Evolutionary conservation across 169 alveolate species (phyloP).

Genomic region (Eimeria sp.): DNA sequence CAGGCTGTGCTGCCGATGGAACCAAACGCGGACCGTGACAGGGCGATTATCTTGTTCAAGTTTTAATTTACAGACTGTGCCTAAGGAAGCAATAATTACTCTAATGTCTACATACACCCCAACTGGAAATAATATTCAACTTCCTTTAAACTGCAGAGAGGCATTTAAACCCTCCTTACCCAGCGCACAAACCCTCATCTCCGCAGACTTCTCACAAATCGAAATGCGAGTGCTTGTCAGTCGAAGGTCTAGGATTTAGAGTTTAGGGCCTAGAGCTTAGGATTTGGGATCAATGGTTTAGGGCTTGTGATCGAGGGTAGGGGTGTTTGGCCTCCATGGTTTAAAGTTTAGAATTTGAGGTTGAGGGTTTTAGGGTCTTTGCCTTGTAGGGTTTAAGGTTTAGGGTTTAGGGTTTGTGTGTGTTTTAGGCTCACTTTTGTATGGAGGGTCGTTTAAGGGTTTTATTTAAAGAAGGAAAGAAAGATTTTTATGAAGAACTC

Average conservation of each 20-base stretch:
- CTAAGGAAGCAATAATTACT: slow-evolving; percentile 8
- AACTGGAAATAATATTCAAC: background rate
- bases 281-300: slow-evolving; percentile 2
- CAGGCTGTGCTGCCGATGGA: slow-evolving; percentile 83
- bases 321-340: background rate
- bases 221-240: slow-evolving; percentile 79
- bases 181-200: slow-evolving; percentile 36
- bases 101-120: background rate
- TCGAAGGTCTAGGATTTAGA: background rate
- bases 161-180: slow-evolving; percentile 67
- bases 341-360: background rate
- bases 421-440: slow-evolving; percentile 71
- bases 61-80: slow-evolving; percentile 88
- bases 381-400: slow-evolving; percentile 13
- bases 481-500: slow-evolving; percentile 78
- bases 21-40: slow-evolving; percentile 88
- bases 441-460: background rate
- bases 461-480: background rate
- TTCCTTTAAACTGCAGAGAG: slow-evolving; percentile 59
- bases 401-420: slow-evolving; percentile 25
- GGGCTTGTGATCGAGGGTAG: background rate
- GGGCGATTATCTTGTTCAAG: slow-evolving; percentile 88
- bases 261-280: slow-evolving; percentile 7
- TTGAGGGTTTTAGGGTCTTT: background rate
- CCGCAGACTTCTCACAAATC: slow-evolving; percentile 80